These are phyloP conservation scores for Simplicillium aogashimaense DNA, from an alignment of 2,329 filamentous ascomycete genomes.

Conservation along the genomic window DNA sequence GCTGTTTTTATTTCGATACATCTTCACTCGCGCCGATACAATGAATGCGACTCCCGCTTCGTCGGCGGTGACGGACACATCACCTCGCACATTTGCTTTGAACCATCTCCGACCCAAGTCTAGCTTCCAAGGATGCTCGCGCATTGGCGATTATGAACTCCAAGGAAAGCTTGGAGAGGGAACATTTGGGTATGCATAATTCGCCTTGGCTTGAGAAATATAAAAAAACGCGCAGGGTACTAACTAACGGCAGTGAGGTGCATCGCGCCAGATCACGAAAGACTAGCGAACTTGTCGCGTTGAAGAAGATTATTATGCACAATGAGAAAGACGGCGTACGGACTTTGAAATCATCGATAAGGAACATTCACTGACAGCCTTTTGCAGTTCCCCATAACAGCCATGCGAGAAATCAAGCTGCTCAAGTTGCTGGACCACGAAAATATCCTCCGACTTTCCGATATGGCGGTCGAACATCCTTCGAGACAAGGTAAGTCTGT, in stretches of 20 bases:
- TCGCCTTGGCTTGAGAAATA: no score
- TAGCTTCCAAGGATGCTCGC: constrained; percentile 77
- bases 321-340: constrained; percentile 92
- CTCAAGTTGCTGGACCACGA: constrained; percentile 88
- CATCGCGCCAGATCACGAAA: constrained; percentile 76
- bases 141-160: constrained; percentile 70
- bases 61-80: constrained; percentile 7
- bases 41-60: constrained; percentile 21
- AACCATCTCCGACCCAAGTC: constrained; percentile 42
- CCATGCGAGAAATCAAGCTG: constrained; percentile 93
- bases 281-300: constrained; percentile 65
- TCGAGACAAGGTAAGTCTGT: constrained; percentile 44
- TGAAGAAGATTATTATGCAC: constrained; percentile 99
- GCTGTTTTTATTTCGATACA: no score
- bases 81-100: constrained; percentile 47
- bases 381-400: constrained; percentile 87
- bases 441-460: constrained; percentile 79
- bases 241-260: constrained; percentile 54
- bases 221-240: neutral
- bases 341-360: constrained; percentile 7
- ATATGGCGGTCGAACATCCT: constrained; percentile 87
- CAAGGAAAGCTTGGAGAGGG: constrained; percentile 83
- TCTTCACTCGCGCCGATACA: neutral
- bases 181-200: constrained; percentile 66
- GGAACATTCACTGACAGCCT: constrained; percentile 9